Base-by-base conservation (phyloP, 257 asterid species). In the Knoxia roxburghii region DNA sequence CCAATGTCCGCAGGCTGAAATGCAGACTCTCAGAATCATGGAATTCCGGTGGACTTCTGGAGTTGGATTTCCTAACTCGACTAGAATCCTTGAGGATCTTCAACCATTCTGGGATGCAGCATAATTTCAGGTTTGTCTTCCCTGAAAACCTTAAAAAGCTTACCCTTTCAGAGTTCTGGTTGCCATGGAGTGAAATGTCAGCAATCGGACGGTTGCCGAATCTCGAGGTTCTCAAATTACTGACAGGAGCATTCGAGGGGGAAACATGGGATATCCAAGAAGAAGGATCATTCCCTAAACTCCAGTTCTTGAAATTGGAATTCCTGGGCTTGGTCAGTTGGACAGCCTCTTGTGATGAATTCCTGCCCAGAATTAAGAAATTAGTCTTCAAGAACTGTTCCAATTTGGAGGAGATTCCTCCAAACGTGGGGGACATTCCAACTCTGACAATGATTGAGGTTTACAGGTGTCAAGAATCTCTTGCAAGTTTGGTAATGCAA, bases 361-460 rank as follows among this genome's bases (percentile, higher is more conserved):
- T 59, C 29, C 64, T 73, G 41, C 69, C 77, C 5, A 24, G 33
- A 35, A 78, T 80, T 12, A 68, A 78, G 72, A 70, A 68, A 30
- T 65, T 78, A 11, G 69, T 69, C 53, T 27, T 81, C 41, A 78
- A 57, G 29, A 35, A 4, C 53, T 75, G 76, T 37, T n/a, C 3
- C 40, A 39, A 2, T 20, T 68, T 80, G 9, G 54, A 68, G 0
- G 67, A 69, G 45, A 73, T 75, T 30, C 80, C 80, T 35, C 11
- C 11, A 7, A 71, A 41, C 6, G 23, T 77, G 11, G 78, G 78
- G 26, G 80, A 74, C 0, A 65, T 82, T 61, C 35, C 73, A 0
- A 68, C 73, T 14, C 76, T 78, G 12, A 56, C 69, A 50, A 30
- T 61, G 52, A 64, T 82, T n/a, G 76, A 78, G 50, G 64, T 78